Conservation (phyloP, 371 early-diverging fungal species). For the Funneliformis caledonium region DNA sequence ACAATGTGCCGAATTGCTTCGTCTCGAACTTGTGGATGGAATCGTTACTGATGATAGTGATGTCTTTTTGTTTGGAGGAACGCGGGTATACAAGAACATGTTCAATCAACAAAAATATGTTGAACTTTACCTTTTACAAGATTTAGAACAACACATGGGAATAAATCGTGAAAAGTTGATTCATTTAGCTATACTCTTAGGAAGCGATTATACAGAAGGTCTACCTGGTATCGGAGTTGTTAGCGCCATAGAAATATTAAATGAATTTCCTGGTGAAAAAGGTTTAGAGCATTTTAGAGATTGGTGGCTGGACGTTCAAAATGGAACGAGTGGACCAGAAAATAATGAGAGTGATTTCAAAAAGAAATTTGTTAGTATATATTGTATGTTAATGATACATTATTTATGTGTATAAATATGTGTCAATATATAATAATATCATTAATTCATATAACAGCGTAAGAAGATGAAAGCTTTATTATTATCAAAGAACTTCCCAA, state of each 20-base stretch:
- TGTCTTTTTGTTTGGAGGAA: constrained; percentile 95
- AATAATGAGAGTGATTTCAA: constrained; percentile 58
- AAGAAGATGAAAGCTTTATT: constrained; percentile 57
- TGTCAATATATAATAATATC: not conserved
- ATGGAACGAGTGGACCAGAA: constrained; percentile 42
- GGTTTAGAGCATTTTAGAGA: constrained; percentile 56
- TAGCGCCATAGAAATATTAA: constrained; percentile 88
- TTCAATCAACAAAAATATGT: constrained; percentile 91
- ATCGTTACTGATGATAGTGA: constrained; percentile 99
- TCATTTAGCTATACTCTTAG: constrained; percentile 88
- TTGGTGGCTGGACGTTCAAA: constrained; percentile 63
- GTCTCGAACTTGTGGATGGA: constrained; percentile 86
- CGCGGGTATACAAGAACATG: constrained; percentile 92
- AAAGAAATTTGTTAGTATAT: constrained; percentile 63
- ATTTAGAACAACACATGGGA: constrained; percentile 71
- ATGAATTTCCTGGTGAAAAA: constrained; percentile 63
- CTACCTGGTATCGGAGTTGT: constrained; percentile 93
- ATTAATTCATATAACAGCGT: constrained; percentile 48
- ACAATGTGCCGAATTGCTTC: constrained; percentile 89
- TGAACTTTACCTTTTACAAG: constrained; percentile 74
- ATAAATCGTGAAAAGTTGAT: constrained; percentile 79
- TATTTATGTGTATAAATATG: constrained; percentile 39
- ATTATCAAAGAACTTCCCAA: constrained; percentile 80
- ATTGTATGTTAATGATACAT: not conserved
- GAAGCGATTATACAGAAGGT: constrained; percentile 99